Conservation (phyloP, 1,284 basidiomycete genomes). For the Trametes hirsuta region DNA sequence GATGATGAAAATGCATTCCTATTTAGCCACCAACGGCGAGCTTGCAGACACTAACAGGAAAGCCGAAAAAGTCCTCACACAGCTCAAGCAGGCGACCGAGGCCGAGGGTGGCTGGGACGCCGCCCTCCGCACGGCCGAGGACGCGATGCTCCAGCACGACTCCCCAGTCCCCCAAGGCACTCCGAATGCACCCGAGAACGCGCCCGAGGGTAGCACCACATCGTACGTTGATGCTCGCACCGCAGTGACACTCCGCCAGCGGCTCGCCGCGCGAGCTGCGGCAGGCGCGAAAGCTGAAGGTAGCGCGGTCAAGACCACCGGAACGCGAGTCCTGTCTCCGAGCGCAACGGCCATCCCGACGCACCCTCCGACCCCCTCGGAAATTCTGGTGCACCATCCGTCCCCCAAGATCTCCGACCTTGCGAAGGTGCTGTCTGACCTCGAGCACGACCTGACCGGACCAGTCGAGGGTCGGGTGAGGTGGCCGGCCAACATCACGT, state of each 20-base stretch:
- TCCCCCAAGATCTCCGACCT: slow-evolving; percentile 68
- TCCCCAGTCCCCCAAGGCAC: slow-evolving; percentile 32
- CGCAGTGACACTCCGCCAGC: slow-evolving; percentile 56
- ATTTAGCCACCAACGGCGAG: slow-evolving; percentile 88
- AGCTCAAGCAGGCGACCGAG: slow-evolving; percentile 52
- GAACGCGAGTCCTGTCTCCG: slow-evolving; percentile 27
- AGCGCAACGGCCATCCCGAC: slow-evolving; percentile 18
- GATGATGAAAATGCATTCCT: slow-evolving; percentile 98
- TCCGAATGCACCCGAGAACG: slow-evolving; percentile 31
- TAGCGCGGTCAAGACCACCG: slow-evolving; percentile 31
- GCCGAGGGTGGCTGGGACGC: slow-evolving; percentile 66
- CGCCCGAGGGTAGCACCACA: slow-evolving; percentile 43
- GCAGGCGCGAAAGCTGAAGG: slow-evolving; percentile 31
- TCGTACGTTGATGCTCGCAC: slow-evolving; percentile 60
- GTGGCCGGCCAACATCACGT: slow-evolving; percentile 89
- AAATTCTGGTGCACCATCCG: slow-evolving; percentile 77
- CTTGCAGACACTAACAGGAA: slow-evolving; percentile 63
- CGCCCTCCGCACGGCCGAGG: slow-evolving; percentile 54
- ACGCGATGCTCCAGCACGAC: slow-evolving; percentile 21
- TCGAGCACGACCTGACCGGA: slow-evolving; percentile 79
- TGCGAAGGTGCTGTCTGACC: slow-evolving; percentile 78
- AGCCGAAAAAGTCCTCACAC: slow-evolving; percentile 44
- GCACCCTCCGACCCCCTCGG: slow-evolving; percentile 30
- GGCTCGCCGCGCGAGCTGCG: slow-evolving; percentile 39
- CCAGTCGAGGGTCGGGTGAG: slow-evolving; percentile 65